phyloP scores from a whole-genome alignment of 345 rosid species.

The Salix caprea region DNA sequence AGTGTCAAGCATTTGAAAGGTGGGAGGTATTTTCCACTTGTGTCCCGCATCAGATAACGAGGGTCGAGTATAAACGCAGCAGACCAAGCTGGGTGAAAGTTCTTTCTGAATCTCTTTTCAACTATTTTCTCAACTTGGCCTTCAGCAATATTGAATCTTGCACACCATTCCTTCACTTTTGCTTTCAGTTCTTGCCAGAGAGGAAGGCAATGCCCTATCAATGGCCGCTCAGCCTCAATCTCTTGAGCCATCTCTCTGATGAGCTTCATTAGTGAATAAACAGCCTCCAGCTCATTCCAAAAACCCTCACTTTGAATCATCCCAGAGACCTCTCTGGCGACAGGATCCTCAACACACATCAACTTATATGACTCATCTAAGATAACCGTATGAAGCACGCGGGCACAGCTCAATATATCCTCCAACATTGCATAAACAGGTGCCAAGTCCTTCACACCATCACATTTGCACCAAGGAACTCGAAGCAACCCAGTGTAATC shows the following conservation, averaged over 20 bases:
- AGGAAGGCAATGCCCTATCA: slow-evolving; percentile 53
- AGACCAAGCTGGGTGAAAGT: slow-evolving; percentile 60
- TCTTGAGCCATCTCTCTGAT: slow-evolving; percentile 46
- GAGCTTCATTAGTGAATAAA: slow-evolving; percentile 45
- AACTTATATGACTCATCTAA: slow-evolving; percentile 42
- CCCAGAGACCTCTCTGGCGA: slow-evolving; percentile 36
- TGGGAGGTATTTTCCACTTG: slow-evolving; percentile 50
- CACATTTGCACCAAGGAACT: slow-evolving; percentile 37
- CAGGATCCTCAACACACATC: slow-evolving; percentile 37
- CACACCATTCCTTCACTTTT: slow-evolving; percentile 53
- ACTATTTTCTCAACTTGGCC: slow-evolving; percentile 43
- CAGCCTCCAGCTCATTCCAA: slow-evolving; percentile 54
- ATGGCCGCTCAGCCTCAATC: slow-evolving; percentile 43
- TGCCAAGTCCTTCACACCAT: slow-evolving; percentile 26
- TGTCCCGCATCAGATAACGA: slow-evolving; percentile 37
- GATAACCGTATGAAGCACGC: slow-evolving; percentile 41
- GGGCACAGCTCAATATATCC: slow-evolving; percentile 40
- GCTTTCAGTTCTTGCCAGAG: slow-evolving; percentile 51
- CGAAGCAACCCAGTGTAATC: slow-evolving; percentile 38
- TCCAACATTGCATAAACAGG: slow-evolving; percentile 42
- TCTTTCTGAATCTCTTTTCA: slow-evolving; percentile 51
- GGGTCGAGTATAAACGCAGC: slow-evolving; percentile 61
- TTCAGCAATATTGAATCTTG: slow-evolving; percentile 37
- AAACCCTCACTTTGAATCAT: slow-evolving; percentile 43
- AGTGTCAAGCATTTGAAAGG: slow-evolving; percentile 52